These are phyloP conservation scores for Obba rivulosa DNA, from an alignment of 768 basidiomycete genomes.

Conservation along the genomic window DNA sequence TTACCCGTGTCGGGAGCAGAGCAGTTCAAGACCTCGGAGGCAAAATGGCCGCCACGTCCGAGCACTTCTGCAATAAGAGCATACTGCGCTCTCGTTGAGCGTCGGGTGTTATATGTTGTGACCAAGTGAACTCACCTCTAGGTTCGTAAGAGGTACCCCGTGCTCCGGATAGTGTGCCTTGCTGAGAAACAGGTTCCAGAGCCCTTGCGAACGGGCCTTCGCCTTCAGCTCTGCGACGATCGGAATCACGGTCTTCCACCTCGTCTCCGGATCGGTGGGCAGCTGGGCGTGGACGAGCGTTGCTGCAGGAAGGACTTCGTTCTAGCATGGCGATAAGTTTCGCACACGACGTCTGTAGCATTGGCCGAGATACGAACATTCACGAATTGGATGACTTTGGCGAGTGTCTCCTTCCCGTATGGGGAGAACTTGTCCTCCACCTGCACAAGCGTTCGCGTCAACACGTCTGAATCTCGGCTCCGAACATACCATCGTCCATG, in stretches of 20 bases:
- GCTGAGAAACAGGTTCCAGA: conserved; percentile 98
- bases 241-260: conserved; percentile 84
- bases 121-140: conserved; percentile 58
- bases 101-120: not conserved
- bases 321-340: conserved; percentile 36
- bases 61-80: conserved; percentile 96
- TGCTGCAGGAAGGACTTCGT: conserved; percentile 81
- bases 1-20: conserved; percentile 97
- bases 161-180: conserved; percentile 87
- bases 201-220: conserved; percentile 81
- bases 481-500: conserved; percentile 76
- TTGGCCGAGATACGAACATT: conserved; percentile 43
- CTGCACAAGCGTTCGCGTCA: conserved; percentile 31
- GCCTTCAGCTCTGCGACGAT: conserved; percentile 80
- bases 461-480: not conserved
- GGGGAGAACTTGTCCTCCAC: conserved; percentile 91
- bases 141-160: conserved; percentile 86
- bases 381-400: conserved; percentile 79
- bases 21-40: conserved; percentile 87
- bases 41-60: conserved; percentile 76
- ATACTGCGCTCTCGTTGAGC: conserved; percentile 47
- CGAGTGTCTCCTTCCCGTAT: conserved; percentile 80
- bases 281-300: conserved; percentile 78
- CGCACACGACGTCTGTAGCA: not conserved
- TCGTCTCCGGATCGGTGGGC: conserved; percentile 61